Conservation (phyloP, 768 basidiomycete species). For the Chiua virens region DNA sequence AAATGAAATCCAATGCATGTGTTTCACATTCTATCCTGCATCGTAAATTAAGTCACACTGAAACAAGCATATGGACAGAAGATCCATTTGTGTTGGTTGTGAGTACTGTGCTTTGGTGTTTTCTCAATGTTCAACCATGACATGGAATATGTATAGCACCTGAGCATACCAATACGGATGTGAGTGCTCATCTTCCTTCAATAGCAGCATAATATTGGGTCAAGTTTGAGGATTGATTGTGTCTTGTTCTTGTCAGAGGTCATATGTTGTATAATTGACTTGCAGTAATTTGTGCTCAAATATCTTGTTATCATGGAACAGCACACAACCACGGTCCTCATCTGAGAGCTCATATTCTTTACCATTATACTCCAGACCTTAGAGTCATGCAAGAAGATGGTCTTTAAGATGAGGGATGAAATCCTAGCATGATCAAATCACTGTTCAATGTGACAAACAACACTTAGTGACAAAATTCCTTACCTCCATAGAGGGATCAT, state of each 20-base stretch:
- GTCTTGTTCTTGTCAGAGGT: conserved; percentile 35
- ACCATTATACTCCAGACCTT: conserved; percentile 3
- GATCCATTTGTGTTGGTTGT: conserved; percentile 29
- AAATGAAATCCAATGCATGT: conserved; percentile 41
- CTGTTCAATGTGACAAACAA: not conserved
- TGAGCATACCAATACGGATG: conserved; percentile 42
- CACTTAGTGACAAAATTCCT: too few species aligned
- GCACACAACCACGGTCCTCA: conserved; percentile 21
- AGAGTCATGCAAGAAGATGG: not conserved
- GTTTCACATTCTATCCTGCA: conserved; percentile 27
- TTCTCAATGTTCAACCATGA: not conserved
- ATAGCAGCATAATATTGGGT: conserved; percentile 37
- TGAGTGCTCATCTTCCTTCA: conserved; percentile 15
- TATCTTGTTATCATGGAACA: conserved; percentile 18
- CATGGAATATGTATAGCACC: too few species aligned
- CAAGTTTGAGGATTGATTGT: conserved; percentile 34
- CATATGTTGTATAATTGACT: conserved; percentile 30
- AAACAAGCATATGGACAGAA: conserved; percentile 45
- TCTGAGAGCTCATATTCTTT: conserved; percentile 27
- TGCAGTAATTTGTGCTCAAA: conserved; percentile 19
- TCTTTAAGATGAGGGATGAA: not conserved
- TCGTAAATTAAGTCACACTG: conserved; percentile 22
- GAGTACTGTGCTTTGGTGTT: not conserved
- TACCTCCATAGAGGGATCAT: not conserved
- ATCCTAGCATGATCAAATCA: not conserved